A percentile compares a stretch with the other conserved stretches of the same genome.
phyloP scores from a whole-genome alignment of 129 eudicot species.

The Saposhnikovia divaricata region DNA sequence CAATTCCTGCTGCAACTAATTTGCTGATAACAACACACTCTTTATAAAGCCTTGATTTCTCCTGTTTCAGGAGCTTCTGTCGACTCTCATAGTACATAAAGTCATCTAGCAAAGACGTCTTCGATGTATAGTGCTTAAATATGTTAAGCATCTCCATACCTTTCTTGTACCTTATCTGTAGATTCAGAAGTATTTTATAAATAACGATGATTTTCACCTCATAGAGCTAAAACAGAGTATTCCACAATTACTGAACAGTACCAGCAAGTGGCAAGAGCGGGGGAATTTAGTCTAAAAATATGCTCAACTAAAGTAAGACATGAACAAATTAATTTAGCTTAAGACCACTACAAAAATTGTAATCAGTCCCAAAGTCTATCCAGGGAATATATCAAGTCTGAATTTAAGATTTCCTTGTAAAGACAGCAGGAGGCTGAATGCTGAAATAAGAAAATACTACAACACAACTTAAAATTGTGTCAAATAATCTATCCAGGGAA shows the following conservation, averaged over 20 bases:
- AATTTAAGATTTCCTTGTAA: not conserved
- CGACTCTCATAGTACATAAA: constrained; percentile 88
- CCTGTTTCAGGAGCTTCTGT: constrained; percentile 67
- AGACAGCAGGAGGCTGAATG: not conserved
- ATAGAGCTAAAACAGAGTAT: not conserved
- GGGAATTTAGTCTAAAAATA: not conserved
- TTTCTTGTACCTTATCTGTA: constrained; percentile 60
- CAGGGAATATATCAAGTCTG: not conserved
- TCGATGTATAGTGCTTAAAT: constrained; percentile 49
- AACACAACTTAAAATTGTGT: not conserved
- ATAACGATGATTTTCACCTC: not conserved
- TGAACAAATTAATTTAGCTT: not conserved
- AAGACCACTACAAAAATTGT: not conserved
- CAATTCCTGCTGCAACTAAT: too few relatives aligned
- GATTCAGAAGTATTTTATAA: not conserved
- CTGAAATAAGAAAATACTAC: not conserved
- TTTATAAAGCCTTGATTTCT: constrained; percentile 62
- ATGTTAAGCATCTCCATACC: constrained; percentile 83
- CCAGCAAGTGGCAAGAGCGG: constrained; percentile 45
- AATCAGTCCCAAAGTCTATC: not conserved
- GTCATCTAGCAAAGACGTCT: constrained; percentile 80
- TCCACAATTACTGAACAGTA: constrained; percentile 20
- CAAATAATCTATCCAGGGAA: not conserved
- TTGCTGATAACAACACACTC: too few relatives aligned
- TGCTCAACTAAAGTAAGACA: not conserved